Base-by-base conservation (phyloP, 2,329 filamentous ascomycete species). In the Penicillium digitatum region DNA sequence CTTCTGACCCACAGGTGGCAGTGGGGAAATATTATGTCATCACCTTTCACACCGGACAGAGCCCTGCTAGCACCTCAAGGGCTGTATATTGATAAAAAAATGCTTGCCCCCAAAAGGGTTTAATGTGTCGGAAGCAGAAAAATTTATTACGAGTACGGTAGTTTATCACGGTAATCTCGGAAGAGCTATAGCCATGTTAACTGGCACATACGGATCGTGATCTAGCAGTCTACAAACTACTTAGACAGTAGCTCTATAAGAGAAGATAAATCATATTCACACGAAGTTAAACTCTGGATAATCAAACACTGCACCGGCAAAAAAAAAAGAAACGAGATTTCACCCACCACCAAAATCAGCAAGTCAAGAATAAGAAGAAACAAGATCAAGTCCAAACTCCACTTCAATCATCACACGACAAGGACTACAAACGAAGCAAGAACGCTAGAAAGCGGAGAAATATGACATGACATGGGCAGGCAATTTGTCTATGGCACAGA, bases 401-500 rank as follows among this genome's bases (percentile, higher is more conserved):
- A 48, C 14, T 32, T 46, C 16, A 39, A 48, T 46, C 35, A 49
- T 46, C 52, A 46, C 31, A 31, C 8, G 27, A 27, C 45, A 54
- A 44, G 48, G 43, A 11, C n/a, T 32, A 32, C 18, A 39, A 47
- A 18, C 26, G 37, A 52, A 27, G 3, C 40, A 52, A 49, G 40
- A 57, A 59, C 55, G 55, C 58, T 58, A 43, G 31, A 32, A 45
- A 55, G 34, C 38, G 50, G 9, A 12, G 26, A 39, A 50, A 52
- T 42, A 49, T 55, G 48, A 56, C 40, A 57, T 59, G 51, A 42
- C 39, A 64, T 59, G 47, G 56, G 40, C 22, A 54, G 38, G 31
- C 51, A 56, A 57, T 62, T 58, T 52, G 57, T 65, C 60, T 63
- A 63, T 62, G 54, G 51, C 39, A 60, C 46, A 58, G 53, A 22